Evolutionary conservation across 805 yeast genomes (phyloP).

Genomic region (Wickerhamomyces sydowiorum): DNA sequence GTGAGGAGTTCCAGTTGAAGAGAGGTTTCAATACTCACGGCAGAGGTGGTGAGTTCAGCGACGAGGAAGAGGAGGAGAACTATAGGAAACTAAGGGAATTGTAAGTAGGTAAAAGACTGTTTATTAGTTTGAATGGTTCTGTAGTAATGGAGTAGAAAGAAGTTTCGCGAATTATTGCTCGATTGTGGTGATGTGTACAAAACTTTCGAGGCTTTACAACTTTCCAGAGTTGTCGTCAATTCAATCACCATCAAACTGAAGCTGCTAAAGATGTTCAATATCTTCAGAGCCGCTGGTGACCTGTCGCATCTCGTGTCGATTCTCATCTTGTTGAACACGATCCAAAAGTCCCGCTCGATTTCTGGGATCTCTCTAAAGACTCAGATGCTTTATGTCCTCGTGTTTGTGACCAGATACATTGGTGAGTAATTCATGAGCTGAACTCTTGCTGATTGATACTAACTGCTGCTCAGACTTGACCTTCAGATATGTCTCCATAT

Average conservation of each 20-base stretch:
- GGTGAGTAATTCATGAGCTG: conserved; percentile 55
- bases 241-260: too few relatives aligned
- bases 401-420: conserved; percentile 67
- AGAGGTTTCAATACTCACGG: conserved; percentile 11
- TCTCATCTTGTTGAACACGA: conserved; percentile 66
- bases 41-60: conserved; percentile 16
- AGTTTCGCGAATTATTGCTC: not conserved
- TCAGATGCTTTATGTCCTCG: conserved; percentile 70
- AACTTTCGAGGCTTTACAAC: too few relatives aligned
- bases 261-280: conserved; percentile 36
- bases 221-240: too few relatives aligned
- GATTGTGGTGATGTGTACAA: too few relatives aligned
- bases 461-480: conserved; percentile 25
- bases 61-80: conserved; percentile 11
- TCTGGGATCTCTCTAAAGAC: conserved; percentile 88
- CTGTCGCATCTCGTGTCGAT: conserved; percentile 78
- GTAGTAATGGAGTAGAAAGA: not conserved
- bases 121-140: not conserved
- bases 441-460: too few relatives aligned
- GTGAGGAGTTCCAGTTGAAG: conserved; percentile 15
- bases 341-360: conserved; percentile 56
- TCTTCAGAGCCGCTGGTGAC: conserved; percentile 57
- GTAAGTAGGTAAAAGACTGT: conserved; percentile 1
- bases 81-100: conserved; percentile 18
- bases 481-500: conserved; percentile 52